phyloP scores from a whole-genome alignment of 805 yeast genomes.

The Myxozyma udenii region DNA sequence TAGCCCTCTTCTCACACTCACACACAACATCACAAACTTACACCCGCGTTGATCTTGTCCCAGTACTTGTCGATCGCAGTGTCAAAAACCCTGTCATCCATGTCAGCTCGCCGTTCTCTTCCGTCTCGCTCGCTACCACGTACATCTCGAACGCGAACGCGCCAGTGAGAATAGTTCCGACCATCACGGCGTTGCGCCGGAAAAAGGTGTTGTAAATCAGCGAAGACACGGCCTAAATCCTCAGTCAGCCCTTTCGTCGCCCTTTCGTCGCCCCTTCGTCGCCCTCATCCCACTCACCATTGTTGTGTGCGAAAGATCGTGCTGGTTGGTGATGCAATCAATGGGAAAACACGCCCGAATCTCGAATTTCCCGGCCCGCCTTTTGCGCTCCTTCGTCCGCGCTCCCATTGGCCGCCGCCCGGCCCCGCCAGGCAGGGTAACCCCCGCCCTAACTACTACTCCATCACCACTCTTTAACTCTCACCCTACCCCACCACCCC shows the following conservation, averaged over 20 bases:
- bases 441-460: no score
- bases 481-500: conserved; percentile 2
- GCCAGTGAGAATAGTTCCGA: conserved; percentile 69
- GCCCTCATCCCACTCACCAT: background rate
- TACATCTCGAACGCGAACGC: conserved; percentile 73
- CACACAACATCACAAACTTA: conserved; percentile 26
- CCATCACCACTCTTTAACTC: no score
- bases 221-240: conserved; percentile 35
- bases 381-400: no score
- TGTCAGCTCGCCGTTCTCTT: background rate
- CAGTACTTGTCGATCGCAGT: conserved; percentile 38
- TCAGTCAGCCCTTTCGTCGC: background rate
- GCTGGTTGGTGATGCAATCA: no score
- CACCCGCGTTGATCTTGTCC: conserved; percentile 42
- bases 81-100: conserved; percentile 36
- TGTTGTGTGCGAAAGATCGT: no score
- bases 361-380: no score
- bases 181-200: conserved; percentile 80
- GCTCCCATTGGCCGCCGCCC: no score
- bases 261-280: background rate
- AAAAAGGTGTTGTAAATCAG: conserved; percentile 55
- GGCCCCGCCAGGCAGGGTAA: no score
- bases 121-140: conserved; percentile 1
- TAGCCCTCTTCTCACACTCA: background rate
- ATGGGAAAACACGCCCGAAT: no score